Evolutionary conservation across 2,329 filamentous ascomycete species (phyloP).

Genomic region (Venturia oleaginea): DNA sequence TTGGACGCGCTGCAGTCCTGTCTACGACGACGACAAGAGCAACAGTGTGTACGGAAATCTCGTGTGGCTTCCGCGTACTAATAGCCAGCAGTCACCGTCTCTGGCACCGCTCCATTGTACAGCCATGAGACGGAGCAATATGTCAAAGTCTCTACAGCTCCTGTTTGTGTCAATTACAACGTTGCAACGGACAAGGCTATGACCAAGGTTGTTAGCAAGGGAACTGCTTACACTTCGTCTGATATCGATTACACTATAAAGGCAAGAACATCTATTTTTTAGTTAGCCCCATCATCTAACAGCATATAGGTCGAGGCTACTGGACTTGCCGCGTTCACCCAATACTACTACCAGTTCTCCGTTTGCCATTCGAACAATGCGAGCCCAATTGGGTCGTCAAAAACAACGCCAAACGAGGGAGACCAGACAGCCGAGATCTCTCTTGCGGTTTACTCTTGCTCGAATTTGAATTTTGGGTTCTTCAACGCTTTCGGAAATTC

Average conservation of each 20-base stretch:
- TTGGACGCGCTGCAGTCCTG: conserved; percentile 34
- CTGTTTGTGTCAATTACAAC: conserved; percentile 59
- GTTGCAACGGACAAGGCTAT: conserved; percentile 44
- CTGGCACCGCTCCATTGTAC: conserved; percentile 46
- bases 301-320: conserved; percentile 64
- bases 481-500: conserved; percentile 28
- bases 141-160: conserved; percentile 45
- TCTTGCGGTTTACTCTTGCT: conserved; percentile 62
- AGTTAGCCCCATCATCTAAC: conserved; percentile 66
- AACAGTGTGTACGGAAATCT: conserved; percentile 20
- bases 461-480: conserved; percentile 15
- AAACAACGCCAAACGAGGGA: conserved; percentile 53
- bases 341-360: conserved; percentile 62
- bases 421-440: conserved; percentile 50
- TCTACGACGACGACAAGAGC: conserved; percentile 31
- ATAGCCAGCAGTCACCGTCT: conserved; percentile 35
- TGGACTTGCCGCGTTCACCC: conserved; percentile 52
- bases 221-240: conserved; percentile 58
- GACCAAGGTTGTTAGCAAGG: conserved; percentile 42
- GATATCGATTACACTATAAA: conserved; percentile 72
- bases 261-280: conserved; percentile 48
- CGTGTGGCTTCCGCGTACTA: background rate
- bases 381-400: conserved; percentile 58
- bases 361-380: conserved; percentile 54
- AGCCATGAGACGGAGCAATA: conserved; percentile 40